These are phyloP conservation scores for Taiozyma sp. DNA, from an alignment of 1,139 yeast genomes.

Conservation along the genomic window DNA sequence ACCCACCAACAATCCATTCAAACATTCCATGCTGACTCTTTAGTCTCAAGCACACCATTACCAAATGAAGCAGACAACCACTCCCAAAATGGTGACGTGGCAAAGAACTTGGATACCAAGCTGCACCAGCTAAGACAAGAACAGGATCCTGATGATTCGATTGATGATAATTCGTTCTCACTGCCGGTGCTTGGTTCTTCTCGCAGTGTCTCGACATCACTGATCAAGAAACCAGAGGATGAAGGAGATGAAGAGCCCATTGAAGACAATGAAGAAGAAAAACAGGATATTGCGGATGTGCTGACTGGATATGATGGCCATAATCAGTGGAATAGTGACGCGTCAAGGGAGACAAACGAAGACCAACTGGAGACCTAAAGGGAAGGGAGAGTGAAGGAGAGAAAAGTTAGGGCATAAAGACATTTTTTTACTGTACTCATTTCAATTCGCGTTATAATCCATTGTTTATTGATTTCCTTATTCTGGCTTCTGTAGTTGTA, in stretches of 20 bases:
- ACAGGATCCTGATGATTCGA: constrained; percentile 4
- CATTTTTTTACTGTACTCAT: not conserved
- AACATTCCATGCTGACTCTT: not conserved
- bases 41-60: not conserved
- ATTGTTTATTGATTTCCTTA: not conserved
- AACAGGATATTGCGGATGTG: not conserved
- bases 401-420: not conserved
- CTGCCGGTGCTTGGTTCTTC: constrained; percentile 25
- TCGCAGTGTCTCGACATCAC: constrained; percentile 4
- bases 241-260: constrained; percentile 5
- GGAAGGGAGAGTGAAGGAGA: not conserved
- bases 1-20: constrained; percentile 2
- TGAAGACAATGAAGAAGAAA: not conserved
- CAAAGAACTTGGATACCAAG: not conserved
- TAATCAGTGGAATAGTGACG: constrained; percentile 5
- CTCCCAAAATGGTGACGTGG: not conserved
- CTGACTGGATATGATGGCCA: constrained; percentile 1
- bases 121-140: not conserved
- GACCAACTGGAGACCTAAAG: not conserved
- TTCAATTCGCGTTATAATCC: not conserved
- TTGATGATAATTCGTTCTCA: constrained; percentile 28
- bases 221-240: constrained; percentile 1
- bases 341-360: not conserved
- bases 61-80: not conserved
- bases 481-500: not conserved